phyloP scores from a whole-genome alignment of 768 basidiomycete genomes.

The Lentinula sp. region DNA sequence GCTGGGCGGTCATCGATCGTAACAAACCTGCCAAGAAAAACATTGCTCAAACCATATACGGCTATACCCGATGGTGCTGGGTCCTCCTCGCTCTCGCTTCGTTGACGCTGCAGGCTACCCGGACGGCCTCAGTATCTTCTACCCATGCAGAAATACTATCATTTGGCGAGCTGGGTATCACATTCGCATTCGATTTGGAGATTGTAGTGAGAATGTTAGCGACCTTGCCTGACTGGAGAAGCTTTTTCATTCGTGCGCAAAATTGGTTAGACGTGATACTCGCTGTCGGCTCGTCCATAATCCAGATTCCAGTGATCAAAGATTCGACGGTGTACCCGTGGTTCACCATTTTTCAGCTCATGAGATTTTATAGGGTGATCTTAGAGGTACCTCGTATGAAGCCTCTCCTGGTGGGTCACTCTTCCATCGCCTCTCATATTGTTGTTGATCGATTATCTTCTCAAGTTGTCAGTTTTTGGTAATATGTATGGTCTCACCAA shows the following conservation, averaged over 20 bases:
- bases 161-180: slow-evolving; percentile 69
- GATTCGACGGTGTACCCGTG: slow-evolving; percentile 68
- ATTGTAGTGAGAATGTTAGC: slow-evolving; percentile 70
- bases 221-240: slow-evolving; percentile 76
- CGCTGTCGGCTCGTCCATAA: slow-evolving; percentile 68
- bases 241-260: slow-evolving; percentile 43
- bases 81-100: slow-evolving; percentile 67
- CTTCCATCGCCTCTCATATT: slow-evolving; percentile 1
- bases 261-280: slow-evolving; percentile 78
- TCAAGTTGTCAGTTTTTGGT: slow-evolving; percentile 80
- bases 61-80: slow-evolving; percentile 66
- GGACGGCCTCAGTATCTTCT: slow-evolving; percentile 41
- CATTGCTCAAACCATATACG: slow-evolving; percentile 47
- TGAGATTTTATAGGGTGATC: slow-evolving; percentile 89
- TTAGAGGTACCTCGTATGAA: slow-evolving; percentile 87
- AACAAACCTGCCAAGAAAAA: slow-evolving; percentile 38
- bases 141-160: slow-evolving; percentile 46
- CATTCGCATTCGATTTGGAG: slow-evolving; percentile 83
- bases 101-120: slow-evolving; percentile 66
- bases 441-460: background rate
- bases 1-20: slow-evolving; percentile 45
- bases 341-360: slow-evolving; percentile 84
- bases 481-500: slow-evolving; percentile 88
- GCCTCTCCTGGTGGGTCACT: slow-evolving; percentile 63
- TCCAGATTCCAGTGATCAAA: slow-evolving; percentile 79